phyloP scores from a whole-genome alignment of 2,329 filamentous ascomycete genomes.

The Xylariaceae sp. region DNA sequence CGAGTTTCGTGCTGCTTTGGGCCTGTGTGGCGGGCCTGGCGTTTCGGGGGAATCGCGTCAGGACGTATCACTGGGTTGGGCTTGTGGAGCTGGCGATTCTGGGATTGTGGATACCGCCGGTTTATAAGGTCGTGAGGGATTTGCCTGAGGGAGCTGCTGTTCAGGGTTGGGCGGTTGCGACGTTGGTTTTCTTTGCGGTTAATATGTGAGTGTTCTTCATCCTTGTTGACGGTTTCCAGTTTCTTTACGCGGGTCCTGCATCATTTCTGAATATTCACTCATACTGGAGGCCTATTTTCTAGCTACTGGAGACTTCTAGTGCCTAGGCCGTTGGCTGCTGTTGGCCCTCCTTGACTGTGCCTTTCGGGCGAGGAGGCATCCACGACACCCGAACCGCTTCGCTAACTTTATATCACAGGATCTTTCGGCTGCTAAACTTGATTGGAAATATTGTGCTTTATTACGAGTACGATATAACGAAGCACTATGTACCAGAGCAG shows the following conservation, averaged over 20 bases:
- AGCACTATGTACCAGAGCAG: constrained; percentile 38
- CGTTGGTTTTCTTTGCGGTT: constrained; percentile 39
- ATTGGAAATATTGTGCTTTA: constrained; percentile 43
- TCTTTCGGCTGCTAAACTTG: constrained; percentile 43
- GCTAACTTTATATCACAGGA: constrained; percentile 25
- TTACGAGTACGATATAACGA: constrained; percentile 44
- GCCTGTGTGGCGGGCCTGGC: constrained; percentile 40
- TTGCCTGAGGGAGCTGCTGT: constrained; percentile 15
- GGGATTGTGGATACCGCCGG: constrained; percentile 37
- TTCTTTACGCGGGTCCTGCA: too few relatives aligned
- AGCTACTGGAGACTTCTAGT: background rate
- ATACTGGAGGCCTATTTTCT: background rate
- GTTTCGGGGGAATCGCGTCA: constrained; percentile 38
- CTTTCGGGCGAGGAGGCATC: background rate
- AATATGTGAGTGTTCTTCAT: constrained; percentile 41
- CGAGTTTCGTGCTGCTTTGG: constrained; percentile 43
- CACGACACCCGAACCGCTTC: background rate
- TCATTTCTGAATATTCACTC: background rate
- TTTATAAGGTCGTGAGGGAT: constrained; percentile 30
- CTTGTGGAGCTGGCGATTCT: constrained; percentile 42
- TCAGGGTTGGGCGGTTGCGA: constrained; percentile 32
- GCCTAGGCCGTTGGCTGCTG: too few relatives aligned
- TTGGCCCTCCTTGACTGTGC: background rate
- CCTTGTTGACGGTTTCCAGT: background rate
- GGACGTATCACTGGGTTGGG: constrained; percentile 45